Percentiles rank a stretch among this genome's conserved stretches.
Conservation (phyloP, 768 basidiomycete genomes). For the Infundibulicybe gibba region DNA sequence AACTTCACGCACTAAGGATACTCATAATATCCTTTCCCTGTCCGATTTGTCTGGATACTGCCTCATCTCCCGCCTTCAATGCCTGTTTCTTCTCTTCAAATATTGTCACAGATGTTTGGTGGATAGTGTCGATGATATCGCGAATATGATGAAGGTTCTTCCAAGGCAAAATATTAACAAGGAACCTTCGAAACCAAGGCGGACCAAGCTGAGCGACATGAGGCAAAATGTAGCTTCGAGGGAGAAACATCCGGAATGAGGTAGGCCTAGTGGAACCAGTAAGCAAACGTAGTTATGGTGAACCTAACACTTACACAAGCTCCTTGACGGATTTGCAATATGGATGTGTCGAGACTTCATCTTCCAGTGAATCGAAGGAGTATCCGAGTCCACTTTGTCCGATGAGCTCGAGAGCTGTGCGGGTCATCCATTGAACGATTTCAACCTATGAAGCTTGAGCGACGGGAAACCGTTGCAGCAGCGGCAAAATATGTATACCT, state of each 20-base stretch:
- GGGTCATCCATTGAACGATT: constrained; percentile 28
- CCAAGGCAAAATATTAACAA: constrained; percentile 29
- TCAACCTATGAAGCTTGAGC: constrained; percentile 23
- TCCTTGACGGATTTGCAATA: constrained; percentile 27
- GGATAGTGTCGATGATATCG: constrained; percentile 29
- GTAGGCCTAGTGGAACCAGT: constrained; percentile 8
- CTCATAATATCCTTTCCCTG: constrained; percentile 43
- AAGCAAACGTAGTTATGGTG: not conserved
- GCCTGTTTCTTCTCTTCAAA: constrained; percentile 31
- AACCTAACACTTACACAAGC: constrained; percentile 21
- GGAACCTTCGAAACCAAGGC: constrained; percentile 24
- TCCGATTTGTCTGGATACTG: constrained; percentile 23
- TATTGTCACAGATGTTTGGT: constrained; percentile 30
- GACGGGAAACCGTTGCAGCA: no score
- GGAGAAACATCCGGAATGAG: constrained; percentile 9
- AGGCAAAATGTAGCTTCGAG: constrained; percentile 12
- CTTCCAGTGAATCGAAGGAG: constrained; percentile 38
- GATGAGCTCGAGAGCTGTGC: constrained; percentile 44
- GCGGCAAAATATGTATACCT: constrained; percentile 12
- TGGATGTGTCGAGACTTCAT: constrained; percentile 17
- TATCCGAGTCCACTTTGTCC: constrained; percentile 44
- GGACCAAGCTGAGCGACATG: constrained; percentile 18
- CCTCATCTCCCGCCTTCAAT: constrained; percentile 28
- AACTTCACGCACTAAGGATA: constrained; percentile 32
- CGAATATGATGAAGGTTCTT: constrained; percentile 24